Conservation (phyloP, 768 basidiomycete species). For the Coprinellus micaceus region DNA sequence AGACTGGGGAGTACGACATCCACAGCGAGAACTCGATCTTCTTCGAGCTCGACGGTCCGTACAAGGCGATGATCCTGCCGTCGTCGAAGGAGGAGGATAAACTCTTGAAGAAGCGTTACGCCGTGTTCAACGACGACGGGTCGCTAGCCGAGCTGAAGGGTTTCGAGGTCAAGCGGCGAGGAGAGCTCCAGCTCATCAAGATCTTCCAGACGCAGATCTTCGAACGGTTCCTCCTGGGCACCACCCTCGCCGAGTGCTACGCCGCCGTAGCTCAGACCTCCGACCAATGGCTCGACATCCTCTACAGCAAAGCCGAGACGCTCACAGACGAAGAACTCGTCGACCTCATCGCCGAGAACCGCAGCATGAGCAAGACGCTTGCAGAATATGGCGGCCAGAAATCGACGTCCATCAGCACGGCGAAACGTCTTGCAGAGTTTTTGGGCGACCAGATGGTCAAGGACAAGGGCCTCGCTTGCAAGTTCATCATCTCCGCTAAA, state of each 20-base stretch:
- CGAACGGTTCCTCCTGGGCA: slow-evolving; percentile 92
- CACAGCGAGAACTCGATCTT: slow-evolving; percentile 98
- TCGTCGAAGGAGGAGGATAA: slow-evolving; percentile 99
- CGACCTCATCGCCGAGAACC: slow-evolving; percentile 96
- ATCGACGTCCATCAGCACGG: slow-evolving; percentile 97
- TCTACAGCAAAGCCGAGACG: slow-evolving; percentile 81
- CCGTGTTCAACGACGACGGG: slow-evolving; percentile 97
- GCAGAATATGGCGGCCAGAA: slow-evolving; percentile 96
- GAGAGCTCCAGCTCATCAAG: slow-evolving; percentile 97
- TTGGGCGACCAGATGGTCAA: slow-evolving; percentile 98
- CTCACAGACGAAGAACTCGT: slow-evolving; percentile 90
- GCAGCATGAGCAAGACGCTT: slow-evolving; percentile 95
- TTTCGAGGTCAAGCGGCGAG: slow-evolving; percentile 97
- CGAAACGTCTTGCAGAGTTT: slow-evolving; percentile 92
- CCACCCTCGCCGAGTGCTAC: slow-evolving; percentile 94
- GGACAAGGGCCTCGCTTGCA: slow-evolving; percentile 97
- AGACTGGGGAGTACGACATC: slow-evolving; percentile 79
- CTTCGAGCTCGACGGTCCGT: slow-evolving; percentile 98
- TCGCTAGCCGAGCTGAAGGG: slow-evolving; percentile 97
- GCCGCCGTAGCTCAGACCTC: slow-evolving; percentile 90
- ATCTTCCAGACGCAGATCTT: slow-evolving; percentile 99
- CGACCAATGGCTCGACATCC: slow-evolving; percentile 95
- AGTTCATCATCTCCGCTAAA: slow-evolving; percentile 96
- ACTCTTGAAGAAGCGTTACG: slow-evolving; percentile 95
- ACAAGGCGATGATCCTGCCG: slow-evolving; percentile 98